A percentile compares a stretch with the other conserved stretches of the same genome.
Evolutionary conservation across 805 yeast species (phyloP).

Genomic region (Ogataea trehaloabstinens): DNA sequence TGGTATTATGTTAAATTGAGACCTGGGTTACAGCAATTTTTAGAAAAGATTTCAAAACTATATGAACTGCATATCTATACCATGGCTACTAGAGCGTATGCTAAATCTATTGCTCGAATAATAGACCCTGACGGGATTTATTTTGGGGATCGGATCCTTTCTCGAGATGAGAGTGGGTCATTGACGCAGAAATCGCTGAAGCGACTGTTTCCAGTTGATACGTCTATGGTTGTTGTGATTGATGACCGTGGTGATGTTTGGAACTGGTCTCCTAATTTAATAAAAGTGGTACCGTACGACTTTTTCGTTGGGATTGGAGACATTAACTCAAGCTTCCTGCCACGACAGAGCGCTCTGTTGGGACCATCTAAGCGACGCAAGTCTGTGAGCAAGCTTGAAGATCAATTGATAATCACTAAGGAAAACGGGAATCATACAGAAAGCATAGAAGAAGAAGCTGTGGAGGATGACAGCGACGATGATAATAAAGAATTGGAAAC

Average conservation of each 20-base stretch:
- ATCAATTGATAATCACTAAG: slow-evolving; percentile 31
- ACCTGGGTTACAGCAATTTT: slow-evolving; percentile 79
- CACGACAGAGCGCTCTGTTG: slow-evolving; percentile 60
- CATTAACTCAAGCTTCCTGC: slow-evolving; percentile 88
- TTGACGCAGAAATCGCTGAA: slow-evolving; percentile 84
- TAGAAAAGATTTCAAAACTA: slow-evolving; percentile 56
- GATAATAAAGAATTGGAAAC: slow-evolving; percentile 14
- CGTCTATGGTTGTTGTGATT: slow-evolving; percentile 92
- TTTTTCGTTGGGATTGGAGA: slow-evolving; percentile 98
- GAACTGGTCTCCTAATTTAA: slow-evolving; percentile 92
- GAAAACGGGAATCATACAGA: slow-evolving; percentile 9
- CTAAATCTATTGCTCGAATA: slow-evolving; percentile 81
- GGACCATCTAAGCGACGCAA: slow-evolving; percentile 66
- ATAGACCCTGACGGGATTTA: slow-evolving; percentile 86
- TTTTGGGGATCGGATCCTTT: slow-evolving; percentile 88
- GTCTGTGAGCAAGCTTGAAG: slow-evolving; percentile 56
- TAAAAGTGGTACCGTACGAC: slow-evolving; percentile 92
- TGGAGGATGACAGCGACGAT: background rate
- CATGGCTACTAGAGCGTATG: slow-evolving; percentile 96
- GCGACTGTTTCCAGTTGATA: slow-evolving; percentile 91
- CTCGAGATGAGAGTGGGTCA: slow-evolving; percentile 94
- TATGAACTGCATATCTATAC: slow-evolving; percentile 95
- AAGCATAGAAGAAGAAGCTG: slow-evolving; percentile 1
- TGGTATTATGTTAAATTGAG: slow-evolving; percentile 92
- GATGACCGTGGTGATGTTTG: slow-evolving; percentile 99